Conservation (phyloP, 2,329 filamentous ascomycete genomes). For the Bertia moriformis region DNA sequence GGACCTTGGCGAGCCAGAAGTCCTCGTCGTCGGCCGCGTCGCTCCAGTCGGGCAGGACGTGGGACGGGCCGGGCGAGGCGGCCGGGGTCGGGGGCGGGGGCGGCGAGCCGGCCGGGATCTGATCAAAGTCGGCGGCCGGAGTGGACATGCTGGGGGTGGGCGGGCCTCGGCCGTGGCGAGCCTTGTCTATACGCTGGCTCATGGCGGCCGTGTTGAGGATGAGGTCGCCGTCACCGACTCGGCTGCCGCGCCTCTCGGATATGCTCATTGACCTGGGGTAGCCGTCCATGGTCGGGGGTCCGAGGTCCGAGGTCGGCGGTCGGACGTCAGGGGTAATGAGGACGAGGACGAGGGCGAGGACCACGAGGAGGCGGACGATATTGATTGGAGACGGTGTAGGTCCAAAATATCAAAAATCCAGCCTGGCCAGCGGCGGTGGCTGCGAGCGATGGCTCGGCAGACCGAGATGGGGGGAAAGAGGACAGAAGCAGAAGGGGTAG, state of each 20-base stretch:
- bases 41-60: slow-evolving; percentile 58
- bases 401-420: too few species aligned
- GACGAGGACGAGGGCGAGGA: too few species aligned
- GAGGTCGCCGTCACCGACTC: slow-evolving; percentile 3
- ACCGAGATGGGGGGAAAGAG: too few species aligned
- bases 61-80: slow-evolving; percentile 47
- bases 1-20: slow-evolving; percentile 64
- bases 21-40: slow-evolving; percentile 69
- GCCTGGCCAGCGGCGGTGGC: too few species aligned
- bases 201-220: background rate
- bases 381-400: too few species aligned
- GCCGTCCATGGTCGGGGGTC: slow-evolving; percentile 27
- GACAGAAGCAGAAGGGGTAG: too few species aligned
- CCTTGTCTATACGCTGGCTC: slow-evolving; percentile 33
- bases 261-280: slow-evolving; percentile 39
- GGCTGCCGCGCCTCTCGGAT: slow-evolving; percentile 43
- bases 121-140: slow-evolving; percentile 47
- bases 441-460: too few species aligned
- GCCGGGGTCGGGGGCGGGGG: slow-evolving; percentile 52
- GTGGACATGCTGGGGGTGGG: slow-evolving; percentile 55
- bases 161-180: slow-evolving; percentile 35
- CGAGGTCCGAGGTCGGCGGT: too few species aligned
- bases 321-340: too few species aligned
- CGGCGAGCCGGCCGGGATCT: slow-evolving; percentile 43
- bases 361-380: too few species aligned